Base-by-base conservation (phyloP, 495 filamentous ascomycete genomes). In the Rhizodiscina lignyota region DNA sequence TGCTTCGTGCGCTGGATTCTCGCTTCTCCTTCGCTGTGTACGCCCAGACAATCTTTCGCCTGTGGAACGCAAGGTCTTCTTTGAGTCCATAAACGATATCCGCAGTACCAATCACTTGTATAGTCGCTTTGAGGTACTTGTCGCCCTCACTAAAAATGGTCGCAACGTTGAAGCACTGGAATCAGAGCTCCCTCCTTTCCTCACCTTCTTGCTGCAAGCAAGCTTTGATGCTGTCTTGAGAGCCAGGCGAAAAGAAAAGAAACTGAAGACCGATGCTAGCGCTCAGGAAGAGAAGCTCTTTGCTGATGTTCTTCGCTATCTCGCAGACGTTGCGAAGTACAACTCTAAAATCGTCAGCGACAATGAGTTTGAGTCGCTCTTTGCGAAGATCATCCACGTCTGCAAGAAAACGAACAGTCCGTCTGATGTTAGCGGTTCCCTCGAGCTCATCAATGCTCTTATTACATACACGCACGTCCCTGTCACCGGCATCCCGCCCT, bases 381-480 rank as follows among this genome's bases (percentile, higher is more conserved):
- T 97, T 21, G 63, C 67, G 18, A 66, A 68, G 12, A 59, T 83
- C 8, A 67, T 89, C 30, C 63, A 60, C 6, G 77, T 91, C 10
- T 89, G 81, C 63, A 72, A 64, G 42, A 75, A 70, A 37, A 91
- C 87, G 1, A 79, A 70, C 23, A 62, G 74, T 27, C 67, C 74
- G 16, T 62, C 63, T 16, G 86, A 93, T 44, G 70, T 94, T 43
- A 71, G 73, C 34, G 71, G 76, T 27, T 79, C 79, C 20, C 67
- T 92, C 42, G 58, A 68, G 27, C 64, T 94, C 20, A 73, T 97
- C 38, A 74, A 92, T 49, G 68, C 76, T 23, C 65, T 94, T 20
- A 76, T 82, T 36, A 79, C 77, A 2, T 91, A 83, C 55, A 71
- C 76, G 22, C 66, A 77, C 44, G 72, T 93, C 13, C 84, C 84